A percentile compares a stretch with the other conserved stretches of the same genome.
Conservation (phyloP, 2,329 filamentous ascomycete species). For the Uncinocarpus reesii region DNA sequence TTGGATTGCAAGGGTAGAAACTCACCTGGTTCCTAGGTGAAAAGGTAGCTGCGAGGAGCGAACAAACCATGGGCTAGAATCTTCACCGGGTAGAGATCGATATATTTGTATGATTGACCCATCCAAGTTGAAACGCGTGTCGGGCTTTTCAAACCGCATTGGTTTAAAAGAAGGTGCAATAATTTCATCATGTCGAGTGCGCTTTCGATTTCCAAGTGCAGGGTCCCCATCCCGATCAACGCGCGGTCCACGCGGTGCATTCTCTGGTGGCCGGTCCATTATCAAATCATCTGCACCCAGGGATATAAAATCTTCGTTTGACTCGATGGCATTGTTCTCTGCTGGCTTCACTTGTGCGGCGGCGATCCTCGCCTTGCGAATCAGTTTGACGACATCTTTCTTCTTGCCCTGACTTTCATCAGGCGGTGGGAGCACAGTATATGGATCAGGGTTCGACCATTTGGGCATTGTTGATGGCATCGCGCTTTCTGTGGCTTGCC, state of each 20-base stretch:
- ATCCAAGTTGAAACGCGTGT: slow-evolving; percentile 39
- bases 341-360: slow-evolving; percentile 43
- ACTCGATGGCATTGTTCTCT: slow-evolving; percentile 45
- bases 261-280: slow-evolving; percentile 35
- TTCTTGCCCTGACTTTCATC: slow-evolving; percentile 65
- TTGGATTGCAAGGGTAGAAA: background rate
- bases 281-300: slow-evolving; percentile 56
- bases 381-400: slow-evolving; percentile 78
- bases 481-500: slow-evolving; percentile 24
- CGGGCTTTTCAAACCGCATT: slow-evolving; percentile 45
- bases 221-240: slow-evolving; percentile 29
- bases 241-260: slow-evolving; percentile 31
- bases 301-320: slow-evolving; percentile 77
- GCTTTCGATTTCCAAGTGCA: slow-evolving; percentile 59
- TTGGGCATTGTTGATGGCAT: slow-evolving; percentile 45
- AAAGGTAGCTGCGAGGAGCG: slow-evolving; percentile 22
- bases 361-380: slow-evolving; percentile 71
- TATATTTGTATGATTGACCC: slow-evolving; percentile 47
- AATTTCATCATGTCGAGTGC: slow-evolving; percentile 60
- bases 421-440: slow-evolving; percentile 72
- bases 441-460: slow-evolving; percentile 95
- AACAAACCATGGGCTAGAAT: slow-evolving; percentile 53
- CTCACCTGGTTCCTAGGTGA: slow-evolving; percentile 29
- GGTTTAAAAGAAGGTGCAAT: slow-evolving; percentile 40
- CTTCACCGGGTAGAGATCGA: slow-evolving; percentile 35